Evolutionary conservation across 202 grass and related monocot genomes (phyloP), one percentile per base, ranked within the genome.

Genomic region (Schoenoplectus triqueter): DNA sequence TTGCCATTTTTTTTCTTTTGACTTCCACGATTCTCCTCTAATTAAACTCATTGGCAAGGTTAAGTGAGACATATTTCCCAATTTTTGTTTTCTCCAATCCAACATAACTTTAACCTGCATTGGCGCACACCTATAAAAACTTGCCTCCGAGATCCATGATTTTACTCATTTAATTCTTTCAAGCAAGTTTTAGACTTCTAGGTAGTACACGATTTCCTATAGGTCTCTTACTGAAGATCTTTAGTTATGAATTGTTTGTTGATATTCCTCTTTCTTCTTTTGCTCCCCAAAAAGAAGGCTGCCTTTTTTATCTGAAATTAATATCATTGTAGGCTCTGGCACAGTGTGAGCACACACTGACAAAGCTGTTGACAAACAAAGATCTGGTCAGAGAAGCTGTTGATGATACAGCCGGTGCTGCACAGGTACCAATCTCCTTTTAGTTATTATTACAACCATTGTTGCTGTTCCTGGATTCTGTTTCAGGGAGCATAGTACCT

Each of bases 321-420:
- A 59, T 69, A 75, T 76, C 51, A 64, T 89, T 20, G 51, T 72
- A 98, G 93, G 93, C 91, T 88, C 93, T 99, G 89, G 91, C 90
- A 0, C 96, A 99, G 89, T 99, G 96, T 78, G 96, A 99, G 81
- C 71, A 91, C 81, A 95, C 91, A 14, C 64, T 99, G 45, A 92
- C 91, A 86, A 84, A 86, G 63, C 78, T 99, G 79, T 91, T 87
- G 84, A 92, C 92, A 86, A 89, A 92, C 81, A 85, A 92, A 83
- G 64, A 20, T 40, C 63, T 45, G 4, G 66, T 90, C 47, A 94
- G 90, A 90, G 91, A 95, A 92, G 89, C 96, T 91, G 96, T 99
- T 49, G 96, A 99, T 89, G 93, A 95, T 66, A 95, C 91, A 56
- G 96, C 93, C 67, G 96, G 93, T 85, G 91, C 93, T 86, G 93